A percentile compares a stretch with the other conserved stretches of the same genome.
Conservation (phyloP, 2,329 filamentous ascomycete species). For the Sordariomycetes sp. region DNA sequence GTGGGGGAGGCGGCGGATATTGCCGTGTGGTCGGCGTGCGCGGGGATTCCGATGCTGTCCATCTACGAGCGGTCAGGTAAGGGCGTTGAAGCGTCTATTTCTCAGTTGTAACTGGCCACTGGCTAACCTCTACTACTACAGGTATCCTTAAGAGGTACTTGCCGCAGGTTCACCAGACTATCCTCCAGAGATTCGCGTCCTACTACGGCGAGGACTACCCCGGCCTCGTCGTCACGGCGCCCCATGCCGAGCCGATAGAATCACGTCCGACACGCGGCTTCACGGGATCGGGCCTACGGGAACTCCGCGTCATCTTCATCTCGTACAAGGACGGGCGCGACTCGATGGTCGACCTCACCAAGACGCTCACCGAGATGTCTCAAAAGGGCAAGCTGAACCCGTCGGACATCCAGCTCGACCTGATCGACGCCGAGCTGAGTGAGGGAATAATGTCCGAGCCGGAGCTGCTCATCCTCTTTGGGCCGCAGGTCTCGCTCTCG, state of each 20-base stretch:
- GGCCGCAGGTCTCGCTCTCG: slow-evolving; percentile 67
- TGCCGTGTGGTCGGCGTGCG: slow-evolving; percentile 83
- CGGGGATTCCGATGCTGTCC: slow-evolving; percentile 75
- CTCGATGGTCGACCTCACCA: slow-evolving; percentile 88
- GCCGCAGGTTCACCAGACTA: slow-evolving; percentile 67
- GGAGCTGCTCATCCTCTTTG: slow-evolving; percentile 79
- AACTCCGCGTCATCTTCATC: slow-evolving; percentile 35
- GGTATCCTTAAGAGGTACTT: slow-evolving; percentile 84
- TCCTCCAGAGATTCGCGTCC: slow-evolving; percentile 65
- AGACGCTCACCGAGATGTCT: slow-evolving; percentile 89
- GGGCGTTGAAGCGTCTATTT: slow-evolving; percentile 9
- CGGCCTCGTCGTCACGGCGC: slow-evolving; percentile 43
- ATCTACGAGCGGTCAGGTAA: slow-evolving; percentile 86
- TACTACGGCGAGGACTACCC: slow-evolving; percentile 77
- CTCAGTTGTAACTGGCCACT: background rate
- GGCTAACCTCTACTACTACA: slow-evolving; percentile 19
- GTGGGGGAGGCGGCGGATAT: slow-evolving; percentile 88
- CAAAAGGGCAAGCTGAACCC: slow-evolving; percentile 74
- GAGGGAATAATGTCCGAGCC: slow-evolving; percentile 76
- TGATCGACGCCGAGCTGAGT: slow-evolving; percentile 80
- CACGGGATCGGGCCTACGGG: slow-evolving; percentile 6
- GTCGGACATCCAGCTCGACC: slow-evolving; percentile 68
- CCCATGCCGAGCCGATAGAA: slow-evolving; percentile 25
- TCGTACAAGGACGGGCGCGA: slow-evolving; percentile 82
- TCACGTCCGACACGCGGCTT: slow-evolving; percentile 12